Conservation (phyloP, 306 rosid genomes). For the Castanospermum australe region DNA sequence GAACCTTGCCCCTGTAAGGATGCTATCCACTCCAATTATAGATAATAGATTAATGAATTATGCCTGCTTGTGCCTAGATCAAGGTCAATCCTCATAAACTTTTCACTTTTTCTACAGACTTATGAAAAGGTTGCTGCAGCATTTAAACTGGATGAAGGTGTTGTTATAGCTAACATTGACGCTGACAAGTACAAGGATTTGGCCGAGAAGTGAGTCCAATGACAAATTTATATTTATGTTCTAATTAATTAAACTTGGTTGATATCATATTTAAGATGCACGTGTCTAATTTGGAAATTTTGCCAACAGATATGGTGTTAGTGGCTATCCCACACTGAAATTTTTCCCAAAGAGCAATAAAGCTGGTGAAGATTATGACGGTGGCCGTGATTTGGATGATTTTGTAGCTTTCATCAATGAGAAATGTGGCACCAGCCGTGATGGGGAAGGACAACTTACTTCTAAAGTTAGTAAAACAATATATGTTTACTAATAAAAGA, state of each 20-base stretch:
- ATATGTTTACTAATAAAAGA: background rate
- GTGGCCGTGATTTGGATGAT: slow-evolving; percentile 76
- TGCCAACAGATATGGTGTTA: slow-evolving; percentile 68
- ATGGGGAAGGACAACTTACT: slow-evolving; percentile 71
- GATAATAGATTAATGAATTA: background rate
- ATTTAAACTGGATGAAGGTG: slow-evolving; percentile 67
- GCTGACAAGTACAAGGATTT: slow-evolving; percentile 73
- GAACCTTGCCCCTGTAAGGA: slow-evolving; percentile 86
- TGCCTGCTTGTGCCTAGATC: background rate
- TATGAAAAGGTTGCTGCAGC: slow-evolving; percentile 88
- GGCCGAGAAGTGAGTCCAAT: slow-evolving; percentile 71
- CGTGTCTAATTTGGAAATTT: slow-evolving; percentile 20
- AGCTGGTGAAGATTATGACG: slow-evolving; percentile 76
- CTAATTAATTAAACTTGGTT: slow-evolving; percentile 1
- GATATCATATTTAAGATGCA: slow-evolving; percentile 10
- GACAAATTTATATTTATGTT: background rate
- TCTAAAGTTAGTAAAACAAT: slow-evolving; percentile 50
- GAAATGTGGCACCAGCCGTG: slow-evolving; percentile 76
- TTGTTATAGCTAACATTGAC: slow-evolving; percentile 75
- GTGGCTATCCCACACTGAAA: slow-evolving; percentile 76
- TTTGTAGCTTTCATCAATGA: slow-evolving; percentile 76
- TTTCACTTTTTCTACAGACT: slow-evolving; percentile 40
- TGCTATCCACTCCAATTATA: slow-evolving; percentile 4
- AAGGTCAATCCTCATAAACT: slow-evolving; percentile 16
- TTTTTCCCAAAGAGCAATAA: slow-evolving; percentile 81